These are phyloP conservation scores for Debaryomyces tyrocola DNA, from an alignment of 805 yeast genomes.

Conservation along the genomic window DNA sequence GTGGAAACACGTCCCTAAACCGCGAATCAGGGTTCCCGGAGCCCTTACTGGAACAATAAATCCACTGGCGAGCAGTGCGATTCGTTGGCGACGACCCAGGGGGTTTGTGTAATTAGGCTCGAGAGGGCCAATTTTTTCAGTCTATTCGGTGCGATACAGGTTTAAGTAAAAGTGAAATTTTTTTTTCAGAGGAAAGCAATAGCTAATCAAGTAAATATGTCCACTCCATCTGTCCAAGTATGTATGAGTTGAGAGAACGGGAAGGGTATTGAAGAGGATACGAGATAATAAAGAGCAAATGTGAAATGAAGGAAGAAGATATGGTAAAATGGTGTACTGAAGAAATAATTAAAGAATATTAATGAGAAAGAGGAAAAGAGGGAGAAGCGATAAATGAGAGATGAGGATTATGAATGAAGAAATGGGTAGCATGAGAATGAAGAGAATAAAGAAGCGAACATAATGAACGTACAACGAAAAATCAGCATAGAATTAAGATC, in stretches of 20 bases:
- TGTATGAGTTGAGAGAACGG: conserved; percentile 35
- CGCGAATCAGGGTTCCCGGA: too few relatives aligned
- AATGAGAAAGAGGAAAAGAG: background rate
- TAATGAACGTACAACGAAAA: too few relatives aligned
- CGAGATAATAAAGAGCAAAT: background rate
- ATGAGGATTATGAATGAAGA: background rate
- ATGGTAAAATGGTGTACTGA: background rate
- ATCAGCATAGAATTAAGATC: too few relatives aligned
- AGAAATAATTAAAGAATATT: background rate
- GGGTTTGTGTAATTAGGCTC: too few relatives aligned
- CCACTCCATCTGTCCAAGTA: conserved; percentile 89
- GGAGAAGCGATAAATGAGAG: background rate
- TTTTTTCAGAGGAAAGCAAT: conserved; percentile 7
- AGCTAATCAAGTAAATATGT: conserved; percentile 38
- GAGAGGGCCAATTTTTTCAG: too few relatives aligned
- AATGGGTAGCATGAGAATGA: background rate
- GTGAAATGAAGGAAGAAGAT: background rate
- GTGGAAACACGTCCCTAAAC: too few relatives aligned
- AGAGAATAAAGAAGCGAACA: background rate
- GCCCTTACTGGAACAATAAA: too few relatives aligned
- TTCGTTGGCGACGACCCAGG: too few relatives aligned
- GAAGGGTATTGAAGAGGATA: background rate
- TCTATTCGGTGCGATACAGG: too few relatives aligned
- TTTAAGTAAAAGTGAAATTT: conserved; percentile 4
- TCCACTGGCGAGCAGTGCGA: too few relatives aligned